A percentile compares a stretch with the other conserved stretches of the same genome.
Evolutionary conservation across 257 asterid genomes (phyloP).

Genomic region (Mitragyna speciosa): DNA sequence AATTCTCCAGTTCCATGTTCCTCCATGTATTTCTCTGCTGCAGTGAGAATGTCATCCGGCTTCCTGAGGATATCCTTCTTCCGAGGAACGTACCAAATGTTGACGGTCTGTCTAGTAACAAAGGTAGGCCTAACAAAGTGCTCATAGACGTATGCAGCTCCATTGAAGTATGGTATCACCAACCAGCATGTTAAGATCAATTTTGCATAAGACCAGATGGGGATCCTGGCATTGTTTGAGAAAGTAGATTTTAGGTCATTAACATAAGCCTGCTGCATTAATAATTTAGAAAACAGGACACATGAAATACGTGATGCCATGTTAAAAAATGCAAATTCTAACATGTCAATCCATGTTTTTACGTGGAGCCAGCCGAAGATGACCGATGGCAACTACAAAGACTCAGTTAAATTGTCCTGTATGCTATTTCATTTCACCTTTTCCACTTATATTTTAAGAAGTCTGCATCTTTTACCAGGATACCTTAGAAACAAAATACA

Average conservation of each 20-base stretch:
- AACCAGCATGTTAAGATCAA: conserved; percentile 90
- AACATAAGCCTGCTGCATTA: neutral
- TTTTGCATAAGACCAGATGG: conserved; percentile 92
- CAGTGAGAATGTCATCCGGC: conserved; percentile 76
- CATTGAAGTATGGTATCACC: conserved; percentile 93
- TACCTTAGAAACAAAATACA: neutral
- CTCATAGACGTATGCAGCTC: conserved; percentile 89
- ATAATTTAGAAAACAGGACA: neutral
- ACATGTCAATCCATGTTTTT: neutral
- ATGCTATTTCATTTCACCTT: neutral
- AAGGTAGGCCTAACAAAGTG: conserved; percentile 81
- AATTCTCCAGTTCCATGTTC: conserved; percentile 73
- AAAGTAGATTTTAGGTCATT: neutral
- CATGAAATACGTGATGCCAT: neutral
- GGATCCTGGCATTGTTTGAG: conserved; percentile 55
- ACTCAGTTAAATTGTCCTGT: neutral
- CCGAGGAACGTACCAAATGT: conserved; percentile 74
- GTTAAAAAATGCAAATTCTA: neutral
- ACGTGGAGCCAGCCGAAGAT: neutral
- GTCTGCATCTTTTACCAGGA: neutral
- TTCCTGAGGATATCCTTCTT: conserved; percentile 59
- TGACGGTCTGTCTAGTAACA: conserved; percentile 60
- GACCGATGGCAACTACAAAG: neutral
- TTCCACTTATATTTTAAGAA: neutral
- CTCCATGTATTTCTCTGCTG: conserved; percentile 71